Evolutionary conservation across 2,329 filamentous ascomycete genomes (phyloP).

Genomic region (Epichloe sp.): DNA sequence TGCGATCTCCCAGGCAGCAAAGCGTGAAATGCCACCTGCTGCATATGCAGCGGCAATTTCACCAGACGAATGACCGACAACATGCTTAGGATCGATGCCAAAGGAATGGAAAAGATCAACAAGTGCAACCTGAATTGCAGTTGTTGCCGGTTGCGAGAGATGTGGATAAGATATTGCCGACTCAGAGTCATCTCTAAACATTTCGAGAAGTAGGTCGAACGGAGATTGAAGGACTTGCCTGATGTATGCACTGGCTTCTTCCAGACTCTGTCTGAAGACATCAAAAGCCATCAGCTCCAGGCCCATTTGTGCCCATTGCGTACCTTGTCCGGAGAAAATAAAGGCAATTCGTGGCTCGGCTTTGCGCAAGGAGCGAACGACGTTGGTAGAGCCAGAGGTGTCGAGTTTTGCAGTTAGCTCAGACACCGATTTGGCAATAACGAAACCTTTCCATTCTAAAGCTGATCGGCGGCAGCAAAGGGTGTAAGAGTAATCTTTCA

Average conservation of each 20-base stretch:
- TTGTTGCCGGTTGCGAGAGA: conserved; percentile 29
- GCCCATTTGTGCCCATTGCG: conserved; percentile 31
- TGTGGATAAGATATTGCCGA: conserved; percentile 21
- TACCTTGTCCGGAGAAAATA: conserved; percentile 30
- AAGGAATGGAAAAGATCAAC: conserved; percentile 25
- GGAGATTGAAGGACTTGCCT: conserved; percentile 15
- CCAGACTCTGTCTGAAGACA: conserved; percentile 27
- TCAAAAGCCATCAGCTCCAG: conserved; percentile 26
- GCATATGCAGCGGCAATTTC: conserved; percentile 34
- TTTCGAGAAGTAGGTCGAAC: conserved; percentile 24
- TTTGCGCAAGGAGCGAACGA: conserved; percentile 14
- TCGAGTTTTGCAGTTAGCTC: conserved; percentile 21
- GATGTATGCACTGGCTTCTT: conserved; percentile 19
- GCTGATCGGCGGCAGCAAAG: conserved; percentile 30
- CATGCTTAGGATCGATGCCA: conserved; percentile 18
- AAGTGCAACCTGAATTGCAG: conserved; percentile 28
- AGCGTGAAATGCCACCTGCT: conserved; percentile 20
- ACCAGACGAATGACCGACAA: conserved; percentile 33
- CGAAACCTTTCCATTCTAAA: conserved; percentile 28
- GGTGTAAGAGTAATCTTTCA: conserved; percentile 33
- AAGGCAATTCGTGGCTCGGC: conserved; percentile 23
- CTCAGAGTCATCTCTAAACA: conserved; percentile 14
- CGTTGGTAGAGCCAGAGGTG: conserved; percentile 6
- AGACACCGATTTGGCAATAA: conserved; percentile 21
- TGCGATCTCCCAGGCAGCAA: conserved; percentile 28